Base-by-base conservation (phyloP, 108 stramenopile species). In the Skeletonema menzelii region DNA sequence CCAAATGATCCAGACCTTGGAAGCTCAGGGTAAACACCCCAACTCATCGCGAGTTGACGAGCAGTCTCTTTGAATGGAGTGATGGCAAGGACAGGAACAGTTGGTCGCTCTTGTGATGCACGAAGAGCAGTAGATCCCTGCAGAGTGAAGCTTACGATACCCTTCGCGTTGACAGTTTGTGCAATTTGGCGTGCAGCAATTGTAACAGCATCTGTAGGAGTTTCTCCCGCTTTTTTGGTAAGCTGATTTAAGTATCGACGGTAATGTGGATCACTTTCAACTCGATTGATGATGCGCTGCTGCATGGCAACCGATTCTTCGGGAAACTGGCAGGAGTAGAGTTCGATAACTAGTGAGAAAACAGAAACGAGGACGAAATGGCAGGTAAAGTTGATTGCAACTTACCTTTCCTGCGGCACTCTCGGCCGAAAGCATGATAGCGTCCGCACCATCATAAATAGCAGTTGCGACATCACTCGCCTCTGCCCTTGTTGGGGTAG, bases 21-120 rank as follows among this genome's bases (percentile, higher is more conserved):
- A 71, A 80, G 73, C 59, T 90, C 89, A 20, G 86, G 85, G 64
- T 92, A 97, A 49, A 97, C 95, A 56, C 97, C 97, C 97, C 97
- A 98, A 38, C 72, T 75, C 72, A 98, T 75, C 32, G 95, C 87
- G 27, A 98, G 81, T 69, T 92, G 90, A 58, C 98, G 83, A 26
- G 95, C 90, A 34, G 91, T 96, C 60, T 94, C 86, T 72, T 92
- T 91, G 2, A 59, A 37, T 4, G 96, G 95, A 37, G 95, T 95
- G 49, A 97, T 83, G 13, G 94, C 98, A 82, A 98, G 71, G 65
- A 98, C 94, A 27, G 97, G 97, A 61, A 94, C 92, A 32, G 56
- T 57, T 1, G 98, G 98, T 49, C 97, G 94, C 91, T 97, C 99
- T 77, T 98, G 98, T 67, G 98, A 95, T 30, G 99, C 85, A 46